phyloP scores from a whole-genome alignment of 2,329 filamentous ascomycete genomes.

The Endoconidiophora polonica region DNA sequence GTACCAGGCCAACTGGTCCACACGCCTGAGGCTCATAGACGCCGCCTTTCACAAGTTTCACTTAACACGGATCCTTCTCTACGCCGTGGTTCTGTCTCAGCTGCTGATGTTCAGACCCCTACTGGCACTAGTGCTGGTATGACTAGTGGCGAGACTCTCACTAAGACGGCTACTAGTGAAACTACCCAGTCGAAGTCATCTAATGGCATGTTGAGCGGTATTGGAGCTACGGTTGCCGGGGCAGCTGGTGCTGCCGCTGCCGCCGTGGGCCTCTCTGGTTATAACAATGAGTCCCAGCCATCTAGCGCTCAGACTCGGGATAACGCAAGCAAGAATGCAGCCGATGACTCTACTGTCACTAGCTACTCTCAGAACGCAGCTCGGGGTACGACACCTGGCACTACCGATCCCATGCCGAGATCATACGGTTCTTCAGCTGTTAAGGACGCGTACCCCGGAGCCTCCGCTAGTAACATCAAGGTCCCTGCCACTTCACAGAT shows the following conservation, averaged over 20 bases:
- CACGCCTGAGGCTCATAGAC: constrained; percentile 7
- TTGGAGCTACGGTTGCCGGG: constrained; percentile 12
- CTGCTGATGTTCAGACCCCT: neutral
- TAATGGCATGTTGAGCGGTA: constrained; percentile 6
- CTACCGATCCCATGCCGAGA: neutral
- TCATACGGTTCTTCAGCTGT: neutral
- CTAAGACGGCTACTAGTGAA: neutral
- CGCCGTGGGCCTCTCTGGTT: constrained; percentile 6
- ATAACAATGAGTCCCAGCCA: neutral
- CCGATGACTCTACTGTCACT: neutral
- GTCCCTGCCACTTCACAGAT: neutral
- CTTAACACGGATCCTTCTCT: neutral
- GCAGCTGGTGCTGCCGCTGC: constrained; percentile 11
- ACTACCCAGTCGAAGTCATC: neutral
- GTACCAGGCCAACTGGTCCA: constrained; percentile 9
- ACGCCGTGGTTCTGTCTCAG: neutral
- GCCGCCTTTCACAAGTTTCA: constrained; percentile 4
- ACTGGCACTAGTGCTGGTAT: neutral
- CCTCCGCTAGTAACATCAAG: neutral
- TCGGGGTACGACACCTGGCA: neutral
- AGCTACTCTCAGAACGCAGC: neutral
- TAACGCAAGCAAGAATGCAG: neutral
- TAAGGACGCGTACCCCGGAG: neutral
- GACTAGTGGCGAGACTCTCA: neutral
- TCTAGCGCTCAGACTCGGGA: neutral